phyloP scores from a whole-genome alignment of 2,329 filamentous ascomycete species.

The Cordyceps fumosorosea region DNA sequence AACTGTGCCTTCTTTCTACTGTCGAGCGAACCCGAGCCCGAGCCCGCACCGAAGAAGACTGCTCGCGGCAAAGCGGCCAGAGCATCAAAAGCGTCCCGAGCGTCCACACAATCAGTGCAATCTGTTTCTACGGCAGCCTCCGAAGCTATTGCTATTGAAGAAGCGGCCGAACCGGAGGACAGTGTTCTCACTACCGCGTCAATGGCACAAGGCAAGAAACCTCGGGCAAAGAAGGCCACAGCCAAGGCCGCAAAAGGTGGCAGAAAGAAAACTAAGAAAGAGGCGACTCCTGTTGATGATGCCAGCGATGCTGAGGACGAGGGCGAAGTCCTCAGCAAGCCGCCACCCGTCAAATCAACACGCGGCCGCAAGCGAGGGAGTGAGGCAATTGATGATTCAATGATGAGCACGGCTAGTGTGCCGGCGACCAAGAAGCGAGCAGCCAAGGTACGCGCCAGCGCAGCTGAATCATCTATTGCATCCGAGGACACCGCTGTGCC shows the following conservation, averaged over 20 bases:
- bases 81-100: slow-evolving; percentile 63
- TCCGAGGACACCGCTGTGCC: slow-evolving; percentile 35
- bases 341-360: slow-evolving; percentile 33
- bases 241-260: slow-evolving; percentile 40
- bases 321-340: slow-evolving; percentile 19
- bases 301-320: slow-evolving; percentile 24
- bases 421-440: slow-evolving; percentile 55
- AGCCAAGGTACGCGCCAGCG: slow-evolving; percentile 43
- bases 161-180: slow-evolving; percentile 46
- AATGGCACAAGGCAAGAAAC: slow-evolving; percentile 42
- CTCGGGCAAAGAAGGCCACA: slow-evolving; percentile 44
- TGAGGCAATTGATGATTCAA: slow-evolving; percentile 48
- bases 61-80: slow-evolving; percentile 46
- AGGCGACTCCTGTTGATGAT: slow-evolving; percentile 34
- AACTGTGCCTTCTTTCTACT: slow-evolving; percentile 79
- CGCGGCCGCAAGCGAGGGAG: slow-evolving; percentile 59
- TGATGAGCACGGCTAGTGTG: slow-evolving; percentile 34
- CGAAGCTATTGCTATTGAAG: slow-evolving; percentile 43
- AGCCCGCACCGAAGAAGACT: slow-evolving; percentile 47
- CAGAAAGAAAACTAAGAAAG: slow-evolving; percentile 41
- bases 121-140: slow-evolving; percentile 46
- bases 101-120: slow-evolving; percentile 54
- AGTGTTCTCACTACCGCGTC: slow-evolving; percentile 54
- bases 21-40: slow-evolving; percentile 49
- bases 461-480: slow-evolving; percentile 31